These are phyloP conservation scores for Malus asiatica DNA, from an alignment of 306 rosid species.

Conservation along the genomic window DNA sequence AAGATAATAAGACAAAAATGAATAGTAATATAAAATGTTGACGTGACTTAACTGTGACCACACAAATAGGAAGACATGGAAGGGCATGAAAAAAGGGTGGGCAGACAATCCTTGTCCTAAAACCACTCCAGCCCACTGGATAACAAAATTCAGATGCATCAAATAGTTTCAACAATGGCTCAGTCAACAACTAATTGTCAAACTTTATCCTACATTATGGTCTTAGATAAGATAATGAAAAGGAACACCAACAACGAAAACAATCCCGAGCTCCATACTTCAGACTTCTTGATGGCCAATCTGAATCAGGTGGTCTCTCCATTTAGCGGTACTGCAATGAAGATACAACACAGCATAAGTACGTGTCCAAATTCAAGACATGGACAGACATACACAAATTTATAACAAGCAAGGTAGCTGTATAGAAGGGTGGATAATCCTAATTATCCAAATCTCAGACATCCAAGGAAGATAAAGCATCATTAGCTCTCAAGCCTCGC, in stretches of 20 bases:
- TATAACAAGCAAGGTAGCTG: background rate
- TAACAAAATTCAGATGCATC: background rate
- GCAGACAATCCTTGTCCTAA: background rate
- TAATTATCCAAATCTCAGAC: conserved; percentile 8
- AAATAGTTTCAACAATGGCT: background rate
- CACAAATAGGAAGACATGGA: no score
- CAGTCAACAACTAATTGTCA: background rate
- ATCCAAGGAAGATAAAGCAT: conserved; percentile 35
- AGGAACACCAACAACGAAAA: background rate
- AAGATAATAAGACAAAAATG: no score
- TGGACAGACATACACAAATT: background rate
- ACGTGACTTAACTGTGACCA: no score
- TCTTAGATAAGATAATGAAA: background rate
- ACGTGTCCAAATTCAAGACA: background rate
- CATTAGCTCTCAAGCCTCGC: conserved; percentile 34
- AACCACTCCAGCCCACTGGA: background rate
- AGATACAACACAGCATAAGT: background rate
- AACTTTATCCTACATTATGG: background rate
- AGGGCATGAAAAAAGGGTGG: no score
- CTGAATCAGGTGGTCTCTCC: background rate
- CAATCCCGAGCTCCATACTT: conserved; percentile 12
- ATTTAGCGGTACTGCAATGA: conserved; percentile 28
- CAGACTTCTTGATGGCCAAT: background rate
- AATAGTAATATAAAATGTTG: no score
- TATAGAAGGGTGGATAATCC: background rate